Conservation (phyloP, 73 alveolate species). For the Tetrahymena elliotti region DNA sequence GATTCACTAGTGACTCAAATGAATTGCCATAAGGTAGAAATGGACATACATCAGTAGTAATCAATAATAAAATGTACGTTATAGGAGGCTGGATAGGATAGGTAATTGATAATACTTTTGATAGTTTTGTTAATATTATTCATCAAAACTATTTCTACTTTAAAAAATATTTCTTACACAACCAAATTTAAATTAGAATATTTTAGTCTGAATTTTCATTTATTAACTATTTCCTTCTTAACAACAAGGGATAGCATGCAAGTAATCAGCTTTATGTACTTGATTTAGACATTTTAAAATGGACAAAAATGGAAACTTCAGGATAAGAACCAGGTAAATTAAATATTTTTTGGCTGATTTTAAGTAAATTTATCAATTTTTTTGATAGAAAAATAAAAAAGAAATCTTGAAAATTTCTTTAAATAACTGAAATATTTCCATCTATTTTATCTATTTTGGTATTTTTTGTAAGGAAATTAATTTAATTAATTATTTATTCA, state of each 20-base stretch:
- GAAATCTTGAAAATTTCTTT: not conserved
- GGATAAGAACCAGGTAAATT: slow-evolving; percentile 40
- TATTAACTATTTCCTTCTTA: too few species aligned
- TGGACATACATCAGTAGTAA: slow-evolving; percentile 88
- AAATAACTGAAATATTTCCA: not conserved
- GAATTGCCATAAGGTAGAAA: slow-evolving; percentile 79
- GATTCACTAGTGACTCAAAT: slow-evolving; percentile 45
- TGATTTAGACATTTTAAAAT: slow-evolving; percentile 45
- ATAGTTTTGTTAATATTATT: not conserved
- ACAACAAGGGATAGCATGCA: slow-evolving; percentile 30
- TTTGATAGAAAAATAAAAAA: too few species aligned
- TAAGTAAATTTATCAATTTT: too few species aligned
- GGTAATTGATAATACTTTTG: slow-evolving; percentile 15
- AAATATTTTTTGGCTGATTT: slow-evolving; percentile 2
- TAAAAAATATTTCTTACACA: not conserved
- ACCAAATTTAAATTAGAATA: not conserved
- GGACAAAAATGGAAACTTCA: slow-evolving; percentile 53
- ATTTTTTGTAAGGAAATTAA: too few species aligned
- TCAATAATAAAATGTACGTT: slow-evolving; percentile 59
- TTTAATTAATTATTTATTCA: too few species aligned
- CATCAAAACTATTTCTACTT: not conserved
- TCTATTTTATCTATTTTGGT: too few species aligned
- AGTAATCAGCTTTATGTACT: slow-evolving; percentile 71
- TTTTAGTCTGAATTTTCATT: too few species aligned
- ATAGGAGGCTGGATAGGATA: slow-evolving; percentile 89